Evolutionary conservation across 768 basidiomycete genomes (phyloP), one percentile per base, ranked within the genome.

Genomic region (Chalciporus chontae): DNA sequence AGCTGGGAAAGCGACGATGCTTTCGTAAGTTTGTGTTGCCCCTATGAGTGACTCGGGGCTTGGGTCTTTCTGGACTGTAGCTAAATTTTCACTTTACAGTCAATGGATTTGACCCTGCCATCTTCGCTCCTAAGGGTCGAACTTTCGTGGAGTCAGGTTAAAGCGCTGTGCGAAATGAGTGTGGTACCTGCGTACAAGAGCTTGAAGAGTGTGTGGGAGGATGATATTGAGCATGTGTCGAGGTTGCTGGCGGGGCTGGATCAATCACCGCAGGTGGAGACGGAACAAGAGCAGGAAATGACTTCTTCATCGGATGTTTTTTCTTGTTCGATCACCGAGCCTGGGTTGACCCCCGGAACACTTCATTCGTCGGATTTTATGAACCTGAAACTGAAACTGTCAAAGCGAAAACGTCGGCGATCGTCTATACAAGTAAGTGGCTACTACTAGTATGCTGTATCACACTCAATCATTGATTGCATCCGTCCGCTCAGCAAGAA

Each of bases 191-290:
- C 71, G 18, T 78, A 66, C 59, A 59, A 52, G 29, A 61, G 59
- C 41, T 29, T 79, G 21, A 67, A 67, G 39, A 65, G 53, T 32
- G 66, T 70, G 21, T 47, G 77, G 4, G 55, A 59, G 43, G 54
- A 71, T 32, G 77, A 79, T 44, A 49, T 77, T 15, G 67, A 76
- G 32, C 65, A 65, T 50, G 68, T 78, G n/a, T 66, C 73, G 11
- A 68, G 67, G 48, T 48, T 79, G 9, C 63, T 78, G 42, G 70
- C 69, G 19, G 73, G 74, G 18, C 58, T 78, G 39, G 78, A 73
- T 46, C 59, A 52, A 23, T 19, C 19, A 8, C 15, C 34, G 15
- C 29, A 31, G 38, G 45, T 68, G 34, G 48, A 55, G 13, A 23
- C 36, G 37, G 42, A n/a, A 40, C 41, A 39, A 21, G 34, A 14